Conservation (phyloP, 495 filamentous ascomycete species). For the Neurospora sp. region DNA sequence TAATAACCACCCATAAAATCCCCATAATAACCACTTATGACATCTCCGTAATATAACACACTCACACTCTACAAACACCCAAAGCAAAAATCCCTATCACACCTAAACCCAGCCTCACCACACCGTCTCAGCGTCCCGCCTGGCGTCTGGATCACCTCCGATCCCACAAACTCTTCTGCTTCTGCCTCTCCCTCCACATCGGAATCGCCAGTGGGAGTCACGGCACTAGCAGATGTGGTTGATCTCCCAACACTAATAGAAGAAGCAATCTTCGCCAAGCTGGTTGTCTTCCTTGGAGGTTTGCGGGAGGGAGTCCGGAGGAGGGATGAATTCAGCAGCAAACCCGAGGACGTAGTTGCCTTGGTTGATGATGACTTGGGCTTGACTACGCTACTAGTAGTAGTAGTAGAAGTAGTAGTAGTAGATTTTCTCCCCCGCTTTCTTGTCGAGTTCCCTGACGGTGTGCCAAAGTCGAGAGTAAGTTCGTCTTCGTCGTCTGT, state of each 20-base stretch:
- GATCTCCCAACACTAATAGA: neutral
- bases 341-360: no score
- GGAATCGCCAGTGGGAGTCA: neutral
- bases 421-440: neutral
- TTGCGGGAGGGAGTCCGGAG: neutral
- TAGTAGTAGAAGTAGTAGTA: neutral
- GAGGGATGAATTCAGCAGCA: neutral
- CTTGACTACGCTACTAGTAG: neutral
- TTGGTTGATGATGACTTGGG: neutral
- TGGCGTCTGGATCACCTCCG: constrained; percentile 19
- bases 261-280: neutral
- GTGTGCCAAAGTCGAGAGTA: neutral
- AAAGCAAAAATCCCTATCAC: constrained; percentile 33
- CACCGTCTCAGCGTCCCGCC: constrained; percentile 28
- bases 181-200: neutral
- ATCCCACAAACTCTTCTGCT: neutral
- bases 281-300: neutral
- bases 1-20: neutral
- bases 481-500: neutral
- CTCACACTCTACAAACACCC: constrained; percentile 17
- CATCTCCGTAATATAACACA: neutral
- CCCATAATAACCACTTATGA: no score
- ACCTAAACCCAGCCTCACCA: constrained; percentile 31
- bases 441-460: neutral
- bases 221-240: neutral